Evolutionary conservation across 2,329 filamentous ascomycete genomes (phyloP).

Genomic region (Colletotrichum simmondsii): DNA sequence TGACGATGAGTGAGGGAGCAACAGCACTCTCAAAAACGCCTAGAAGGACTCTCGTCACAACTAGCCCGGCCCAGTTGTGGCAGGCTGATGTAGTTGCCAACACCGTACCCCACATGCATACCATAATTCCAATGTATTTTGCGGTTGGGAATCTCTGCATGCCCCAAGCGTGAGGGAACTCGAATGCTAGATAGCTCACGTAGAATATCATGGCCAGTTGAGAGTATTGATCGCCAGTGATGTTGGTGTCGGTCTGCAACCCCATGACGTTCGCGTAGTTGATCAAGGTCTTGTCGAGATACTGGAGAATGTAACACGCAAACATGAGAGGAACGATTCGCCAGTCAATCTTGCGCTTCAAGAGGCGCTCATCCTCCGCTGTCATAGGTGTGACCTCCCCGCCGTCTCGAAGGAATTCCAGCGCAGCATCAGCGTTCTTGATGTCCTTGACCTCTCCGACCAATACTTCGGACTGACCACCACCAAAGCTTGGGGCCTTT

Average conservation of each 20-base stretch:
- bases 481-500: background rate
- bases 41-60: constrained; percentile 37
- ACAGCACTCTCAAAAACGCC: constrained; percentile 41
- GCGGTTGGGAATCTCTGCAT: constrained; percentile 56
- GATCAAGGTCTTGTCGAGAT: constrained; percentile 30
- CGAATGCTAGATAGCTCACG: constrained; percentile 70
- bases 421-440: constrained; percentile 16
- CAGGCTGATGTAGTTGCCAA: constrained; percentile 45
- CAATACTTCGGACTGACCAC: constrained; percentile 6
- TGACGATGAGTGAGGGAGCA: constrained; percentile 57
- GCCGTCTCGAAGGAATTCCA: constrained; percentile 7
- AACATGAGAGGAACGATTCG: constrained; percentile 37
- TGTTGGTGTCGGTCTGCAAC: constrained; percentile 57
- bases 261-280: constrained; percentile 65
- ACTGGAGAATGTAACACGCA: constrained; percentile 27
- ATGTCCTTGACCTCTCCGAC: constrained; percentile 19
- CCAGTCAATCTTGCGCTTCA: constrained; percentile 36
- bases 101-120: constrained; percentile 56
- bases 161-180: constrained; percentile 66
- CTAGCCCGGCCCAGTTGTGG: constrained; percentile 33
- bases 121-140: constrained; percentile 34
- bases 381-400: constrained; percentile 8
- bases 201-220: constrained; percentile 66
- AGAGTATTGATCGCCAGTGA: constrained; percentile 67
- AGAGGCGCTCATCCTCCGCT: constrained; percentile 2